A percentile compares a stretch with the other conserved stretches of the same genome.
Evolutionary conservation across 2,329 filamentous ascomycete species (phyloP).

Genomic region (Coniochaeta prunicola): DNA sequence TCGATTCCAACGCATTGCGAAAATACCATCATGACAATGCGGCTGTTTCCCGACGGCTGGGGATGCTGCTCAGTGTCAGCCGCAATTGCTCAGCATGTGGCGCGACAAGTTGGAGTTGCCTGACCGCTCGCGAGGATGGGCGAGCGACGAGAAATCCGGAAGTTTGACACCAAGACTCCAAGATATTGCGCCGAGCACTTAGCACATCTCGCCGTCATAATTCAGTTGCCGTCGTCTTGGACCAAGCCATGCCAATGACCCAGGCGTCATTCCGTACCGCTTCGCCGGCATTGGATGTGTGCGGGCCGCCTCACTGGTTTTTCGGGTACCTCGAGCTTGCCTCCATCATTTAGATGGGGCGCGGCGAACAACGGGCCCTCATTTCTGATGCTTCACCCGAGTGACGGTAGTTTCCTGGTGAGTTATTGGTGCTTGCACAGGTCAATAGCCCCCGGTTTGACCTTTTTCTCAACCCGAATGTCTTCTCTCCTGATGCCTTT

Average conservation of each 20-base stretch:
- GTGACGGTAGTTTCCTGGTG: background rate
- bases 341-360: no score
- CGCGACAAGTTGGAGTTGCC: background rate
- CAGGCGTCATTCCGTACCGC: background rate
- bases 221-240: background rate
- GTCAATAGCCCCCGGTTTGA: background rate
- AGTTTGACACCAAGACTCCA: background rate
- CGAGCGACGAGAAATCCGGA: background rate
- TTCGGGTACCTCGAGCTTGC: background rate
- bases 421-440: no score
- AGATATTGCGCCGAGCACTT: background rate
- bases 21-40: no score
- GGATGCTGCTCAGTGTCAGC: no score
- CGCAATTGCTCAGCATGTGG: no score
- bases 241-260: background rate
- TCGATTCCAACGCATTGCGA: no score
- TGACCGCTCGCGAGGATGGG: background rate
- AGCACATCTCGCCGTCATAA: background rate
- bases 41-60: no score
- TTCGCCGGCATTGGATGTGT: background rate
- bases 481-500: background rate
- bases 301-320: background rate
- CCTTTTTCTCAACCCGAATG: background rate
- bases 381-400: no score
- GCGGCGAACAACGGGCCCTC: no score